Conservation (phyloP, 2,329 filamentous ascomycete genomes). For the Penicillium oxalicum region DNA sequence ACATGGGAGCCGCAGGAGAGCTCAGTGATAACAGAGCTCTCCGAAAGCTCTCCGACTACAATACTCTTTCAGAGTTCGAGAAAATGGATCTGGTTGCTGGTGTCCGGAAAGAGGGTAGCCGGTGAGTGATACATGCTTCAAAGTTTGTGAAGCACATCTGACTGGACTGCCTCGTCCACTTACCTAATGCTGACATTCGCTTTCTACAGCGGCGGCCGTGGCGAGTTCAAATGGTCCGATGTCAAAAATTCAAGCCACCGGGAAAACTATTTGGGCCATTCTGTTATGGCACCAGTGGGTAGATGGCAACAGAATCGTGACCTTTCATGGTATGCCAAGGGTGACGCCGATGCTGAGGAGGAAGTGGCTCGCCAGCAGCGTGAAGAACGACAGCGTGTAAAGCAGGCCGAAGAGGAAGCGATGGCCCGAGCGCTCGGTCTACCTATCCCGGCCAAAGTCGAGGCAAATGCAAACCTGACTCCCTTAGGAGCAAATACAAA, state of each 20-base stretch:
- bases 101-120: slow-evolving; percentile 81
- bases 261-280: slow-evolving; percentile 87
- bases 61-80: background rate
- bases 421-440: slow-evolving; percentile 77
- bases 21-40: background rate
- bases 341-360: slow-evolving; percentile 47
- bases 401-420: slow-evolving; percentile 89
- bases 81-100: slow-evolving; percentile 82
- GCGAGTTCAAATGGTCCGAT: slow-evolving; percentile 95
- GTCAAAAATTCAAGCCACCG: slow-evolving; percentile 81
- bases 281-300: slow-evolving; percentile 83
- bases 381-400: slow-evolving; percentile 72
- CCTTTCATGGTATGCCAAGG: slow-evolving; percentile 59
- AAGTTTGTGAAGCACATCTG: too few relatives aligned
- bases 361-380: slow-evolving; percentile 52
- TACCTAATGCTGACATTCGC: background rate
- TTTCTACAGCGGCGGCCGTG: slow-evolving; percentile 63
- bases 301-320: slow-evolving; percentile 81
- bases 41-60: background rate
- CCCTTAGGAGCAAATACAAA: slow-evolving; percentile 58
- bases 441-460: slow-evolving; percentile 57
- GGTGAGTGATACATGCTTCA: slow-evolving; percentile 39
- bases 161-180: too few relatives aligned
- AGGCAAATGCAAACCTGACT: slow-evolving; percentile 58
- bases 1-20: background rate